phyloP scores from a whole-genome alignment of 2,329 filamentous ascomycete genomes.

The Paracoccidioides brasiliensis region DNA sequence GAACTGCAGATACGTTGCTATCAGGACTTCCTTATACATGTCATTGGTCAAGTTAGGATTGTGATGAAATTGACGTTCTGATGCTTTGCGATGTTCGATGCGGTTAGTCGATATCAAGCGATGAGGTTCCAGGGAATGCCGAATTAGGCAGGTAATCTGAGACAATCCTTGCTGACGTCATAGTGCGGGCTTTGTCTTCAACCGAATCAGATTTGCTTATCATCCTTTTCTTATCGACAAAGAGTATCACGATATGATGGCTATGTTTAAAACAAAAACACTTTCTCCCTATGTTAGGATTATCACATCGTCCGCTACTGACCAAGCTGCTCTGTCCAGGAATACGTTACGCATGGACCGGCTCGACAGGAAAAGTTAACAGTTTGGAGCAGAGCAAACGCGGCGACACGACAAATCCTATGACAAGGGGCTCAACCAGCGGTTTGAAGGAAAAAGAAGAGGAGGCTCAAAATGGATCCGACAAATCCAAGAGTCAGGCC shows the following conservation, averaged over 20 bases:
- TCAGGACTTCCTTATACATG: no score
- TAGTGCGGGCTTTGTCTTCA: no score
- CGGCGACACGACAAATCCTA: conserved; percentile 23
- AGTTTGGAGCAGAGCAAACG: conserved; percentile 18
- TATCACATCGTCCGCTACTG: neutral
- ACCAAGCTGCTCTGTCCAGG: neutral
- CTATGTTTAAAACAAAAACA: neutral
- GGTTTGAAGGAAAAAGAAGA: conserved; percentile 24
- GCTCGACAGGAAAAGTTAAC: conserved; percentile 22
- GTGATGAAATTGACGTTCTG: no score
- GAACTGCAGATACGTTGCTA: no score
- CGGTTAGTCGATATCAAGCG: no score
- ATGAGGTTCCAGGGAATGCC: no score
- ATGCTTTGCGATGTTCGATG: no score
- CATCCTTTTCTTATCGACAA: neutral
- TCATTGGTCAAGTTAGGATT: no score
- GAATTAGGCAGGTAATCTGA: no score
- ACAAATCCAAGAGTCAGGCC: conserved; percentile 28
- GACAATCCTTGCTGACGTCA: no score
- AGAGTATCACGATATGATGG: conserved; percentile 3
- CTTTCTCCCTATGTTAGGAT: neutral
- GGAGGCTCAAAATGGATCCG: conserved; percentile 17
- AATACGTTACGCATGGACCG: conserved; percentile 18
- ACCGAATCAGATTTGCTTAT: no score
- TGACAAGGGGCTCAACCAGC: conserved; percentile 16